Percentiles rank a stretch among this genome's conserved stretches.
phyloP scores from a whole-genome alignment of 192 early-diverging fungal genomes.

The Mortierella alpina region DNA sequence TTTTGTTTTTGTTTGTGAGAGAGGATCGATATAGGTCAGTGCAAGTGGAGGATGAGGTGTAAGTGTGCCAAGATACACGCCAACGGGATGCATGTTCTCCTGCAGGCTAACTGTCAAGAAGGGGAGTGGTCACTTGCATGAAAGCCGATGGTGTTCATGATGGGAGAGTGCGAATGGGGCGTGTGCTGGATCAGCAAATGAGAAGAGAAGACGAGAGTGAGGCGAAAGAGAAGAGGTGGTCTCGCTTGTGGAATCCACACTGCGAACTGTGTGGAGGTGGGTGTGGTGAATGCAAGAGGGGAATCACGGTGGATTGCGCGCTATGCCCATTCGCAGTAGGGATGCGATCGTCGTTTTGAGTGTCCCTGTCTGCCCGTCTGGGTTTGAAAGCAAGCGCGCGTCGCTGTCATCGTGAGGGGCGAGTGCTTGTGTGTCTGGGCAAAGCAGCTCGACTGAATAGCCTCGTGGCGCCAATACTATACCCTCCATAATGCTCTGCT shows the following conservation, averaged over 20 bases:
- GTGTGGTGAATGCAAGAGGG: background rate
- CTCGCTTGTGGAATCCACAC: background rate
- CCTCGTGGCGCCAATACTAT: too few relatives aligned
- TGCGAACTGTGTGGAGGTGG: background rate
- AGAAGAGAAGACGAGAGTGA: background rate
- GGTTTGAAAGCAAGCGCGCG: background rate
- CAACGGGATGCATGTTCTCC: background rate
- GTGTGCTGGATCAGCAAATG: background rate
- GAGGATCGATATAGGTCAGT: background rate
- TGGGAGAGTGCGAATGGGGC: background rate
- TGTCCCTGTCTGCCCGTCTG: too few relatives aligned
- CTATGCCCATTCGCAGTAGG: too few relatives aligned
- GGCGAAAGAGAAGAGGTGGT: background rate
- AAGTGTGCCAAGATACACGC: background rate
- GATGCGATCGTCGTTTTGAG: too few relatives aligned
- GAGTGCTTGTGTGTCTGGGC: too few relatives aligned
- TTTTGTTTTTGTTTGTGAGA: background rate
- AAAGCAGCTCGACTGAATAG: too few relatives aligned
- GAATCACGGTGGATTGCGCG: too few relatives aligned
- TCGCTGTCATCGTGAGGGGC: background rate
- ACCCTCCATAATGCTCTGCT: too few relatives aligned
- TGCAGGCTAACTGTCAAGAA: background rate
- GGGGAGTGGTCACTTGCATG: conserved; percentile 21
- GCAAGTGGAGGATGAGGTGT: background rate
- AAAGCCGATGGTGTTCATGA: conserved; percentile 48